Conservation (phyloP, 225 moss, liverwort and hornwort genomes). For the Sphagnum contortum region DNA sequence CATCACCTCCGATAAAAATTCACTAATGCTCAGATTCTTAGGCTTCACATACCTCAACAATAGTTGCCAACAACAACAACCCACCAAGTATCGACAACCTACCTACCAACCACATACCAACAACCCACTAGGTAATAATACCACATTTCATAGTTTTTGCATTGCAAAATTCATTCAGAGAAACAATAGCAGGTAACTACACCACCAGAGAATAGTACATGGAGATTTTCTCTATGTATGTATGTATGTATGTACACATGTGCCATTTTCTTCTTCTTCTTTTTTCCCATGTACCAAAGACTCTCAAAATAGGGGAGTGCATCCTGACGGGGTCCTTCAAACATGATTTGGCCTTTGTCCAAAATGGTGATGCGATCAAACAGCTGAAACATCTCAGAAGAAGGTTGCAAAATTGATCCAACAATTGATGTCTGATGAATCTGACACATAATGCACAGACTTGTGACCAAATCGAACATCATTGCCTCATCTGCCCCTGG, state of each 20-base stretch:
- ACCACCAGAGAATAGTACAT: too few relatives aligned
- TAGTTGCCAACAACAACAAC: too few relatives aligned
- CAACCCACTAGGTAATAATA: background rate
- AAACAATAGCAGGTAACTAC: too few relatives aligned
- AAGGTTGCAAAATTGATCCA: slow-evolving; percentile 43
- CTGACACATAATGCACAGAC: slow-evolving; percentile 66
- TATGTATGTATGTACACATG: too few relatives aligned
- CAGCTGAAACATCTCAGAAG: slow-evolving; percentile 51
- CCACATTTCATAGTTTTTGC: too few relatives aligned
- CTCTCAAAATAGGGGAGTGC: slow-evolving; percentile 76
- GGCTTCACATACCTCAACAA: slow-evolving; percentile 70
- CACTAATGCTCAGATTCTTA: slow-evolving; percentile 55
- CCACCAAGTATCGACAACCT: background rate
- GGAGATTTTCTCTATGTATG: too few relatives aligned
- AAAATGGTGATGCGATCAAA: slow-evolving; percentile 82
- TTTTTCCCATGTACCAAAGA: slow-evolving; percentile 48
- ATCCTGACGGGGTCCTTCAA: slow-evolving; percentile 89
- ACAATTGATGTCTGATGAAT: slow-evolving; percentile 42
- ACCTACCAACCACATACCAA: background rate
- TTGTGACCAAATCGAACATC: slow-evolving; percentile 53
- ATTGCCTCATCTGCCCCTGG: slow-evolving; percentile 51
- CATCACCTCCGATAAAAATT: slow-evolving; percentile 81
- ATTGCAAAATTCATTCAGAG: too few relatives aligned
- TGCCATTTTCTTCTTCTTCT: too few relatives aligned
- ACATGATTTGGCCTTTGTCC: slow-evolving; percentile 60